Percentiles rank a stretch among this genome's conserved stretches.
phyloP scores from a whole-genome alignment of 257 asterid genomes.

The Cinchona pubescens region DNA sequence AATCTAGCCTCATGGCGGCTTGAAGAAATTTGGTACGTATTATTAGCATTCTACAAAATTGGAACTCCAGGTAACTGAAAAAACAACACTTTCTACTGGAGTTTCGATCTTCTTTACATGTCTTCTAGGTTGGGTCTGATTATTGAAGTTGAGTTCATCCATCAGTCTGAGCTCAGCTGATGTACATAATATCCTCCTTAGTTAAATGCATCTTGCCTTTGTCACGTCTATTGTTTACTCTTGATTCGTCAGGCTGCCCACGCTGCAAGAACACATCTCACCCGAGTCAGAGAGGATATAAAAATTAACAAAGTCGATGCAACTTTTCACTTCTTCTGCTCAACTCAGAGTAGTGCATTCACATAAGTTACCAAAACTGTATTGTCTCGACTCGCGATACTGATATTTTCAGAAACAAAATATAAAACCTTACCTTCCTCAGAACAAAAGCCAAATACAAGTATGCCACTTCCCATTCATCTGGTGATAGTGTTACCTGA shows the following conservation, averaged over 20 bases:
- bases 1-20: neutral
- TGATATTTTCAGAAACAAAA: neutral
- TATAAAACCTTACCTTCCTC: slow-evolving; percentile 52
- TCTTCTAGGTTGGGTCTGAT: neutral
- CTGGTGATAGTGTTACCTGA: slow-evolving; percentile 83
- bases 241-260: slow-evolving; percentile 57
- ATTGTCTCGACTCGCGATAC: neutral
- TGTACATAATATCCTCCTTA: slow-evolving; percentile 56
- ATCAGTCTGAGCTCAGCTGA: slow-evolving; percentile 28
- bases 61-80: neutral
- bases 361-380: neutral
- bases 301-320: neutral
- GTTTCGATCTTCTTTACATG: neutral
- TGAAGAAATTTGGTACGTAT: neutral
- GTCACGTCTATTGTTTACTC: slow-evolving; percentile 40
- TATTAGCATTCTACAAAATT: neutral
- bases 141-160: neutral
- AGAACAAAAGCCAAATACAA: slow-evolving; percentile 74
- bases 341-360: neutral
- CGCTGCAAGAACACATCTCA: slow-evolving; percentile 38
- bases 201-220: slow-evolving; percentile 73
- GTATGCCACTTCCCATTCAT: slow-evolving; percentile 98
- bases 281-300: neutral
- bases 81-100: neutral
- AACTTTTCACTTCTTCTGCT: neutral